Percentiles rank a stretch among this genome's conserved stretches.
phyloP scores from a whole-genome alignment of 108 stramenopile genomes.

The Fragilariopsis cylindrus region DNA sequence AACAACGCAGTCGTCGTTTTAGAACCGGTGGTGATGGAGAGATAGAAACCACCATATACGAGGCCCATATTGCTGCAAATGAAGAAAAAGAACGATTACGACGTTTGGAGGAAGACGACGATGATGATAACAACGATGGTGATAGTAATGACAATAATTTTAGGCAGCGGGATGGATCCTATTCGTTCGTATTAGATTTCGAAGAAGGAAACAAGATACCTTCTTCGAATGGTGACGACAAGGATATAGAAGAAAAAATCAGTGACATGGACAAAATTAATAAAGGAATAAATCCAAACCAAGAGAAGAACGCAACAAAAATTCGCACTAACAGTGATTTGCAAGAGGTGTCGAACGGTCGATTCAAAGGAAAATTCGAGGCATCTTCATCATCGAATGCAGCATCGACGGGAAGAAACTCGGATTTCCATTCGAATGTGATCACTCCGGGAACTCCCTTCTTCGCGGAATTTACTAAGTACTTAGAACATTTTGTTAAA shows the following conservation, averaged over 20 bases:
- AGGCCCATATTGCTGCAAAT: slow-evolving; percentile 60
- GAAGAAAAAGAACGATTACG: slow-evolving; percentile 38
- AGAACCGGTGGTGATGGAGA: slow-evolving; percentile 84
- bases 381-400: slow-evolving; percentile 14
- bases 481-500: slow-evolving; percentile 69
- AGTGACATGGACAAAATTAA: not conserved
- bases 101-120: slow-evolving; percentile 23
- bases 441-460: slow-evolving; percentile 99
- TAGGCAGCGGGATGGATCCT: slow-evolving; percentile 19
- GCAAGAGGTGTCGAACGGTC: slow-evolving; percentile 48
- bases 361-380: slow-evolving; percentile 66
- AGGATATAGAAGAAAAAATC: not conserved
- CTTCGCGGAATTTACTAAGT: slow-evolving; percentile 76
- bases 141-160: slow-evolving; percentile 3
- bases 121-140: slow-evolving; percentile 37
- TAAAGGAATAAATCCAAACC: not conserved
- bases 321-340: slow-evolving; percentile 3
- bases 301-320: not conserved
- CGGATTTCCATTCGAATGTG: slow-evolving; percentile 94
- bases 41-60: slow-evolving; percentile 77
- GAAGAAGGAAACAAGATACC: slow-evolving; percentile 5
- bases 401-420: slow-evolving; percentile 17
- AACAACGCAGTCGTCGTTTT: slow-evolving; percentile 96
- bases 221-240: not conserved
- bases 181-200: slow-evolving; percentile 23